A percentile compares a stretch with the other conserved stretches of the same genome.
These are phyloP conservation scores for Cyberlindnera mrakii DNA, from an alignment of 805 yeast species.

Conservation along the genomic window DNA sequence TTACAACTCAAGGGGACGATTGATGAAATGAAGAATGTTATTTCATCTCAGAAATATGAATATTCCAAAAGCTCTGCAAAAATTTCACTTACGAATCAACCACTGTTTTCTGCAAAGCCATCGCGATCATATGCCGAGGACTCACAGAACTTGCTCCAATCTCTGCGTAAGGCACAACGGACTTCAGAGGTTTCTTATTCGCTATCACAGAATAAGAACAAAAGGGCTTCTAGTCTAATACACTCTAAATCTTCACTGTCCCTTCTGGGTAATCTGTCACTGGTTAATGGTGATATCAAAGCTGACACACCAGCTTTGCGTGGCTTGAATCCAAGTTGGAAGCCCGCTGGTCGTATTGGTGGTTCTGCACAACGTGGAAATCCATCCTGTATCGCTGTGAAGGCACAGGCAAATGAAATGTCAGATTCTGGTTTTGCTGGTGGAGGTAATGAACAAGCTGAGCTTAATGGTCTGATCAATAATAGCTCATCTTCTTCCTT, in stretches of 20 bases:
- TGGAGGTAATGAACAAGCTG: too few relatives aligned
- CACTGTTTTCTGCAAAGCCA: background rate
- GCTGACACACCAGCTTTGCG: too few relatives aligned
- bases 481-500: too few relatives aligned
- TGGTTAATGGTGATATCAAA: background rate
- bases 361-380: too few relatives aligned
- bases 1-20: constrained; percentile 3
- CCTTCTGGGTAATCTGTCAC: background rate
- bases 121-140: background rate
- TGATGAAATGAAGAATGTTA: background rate
- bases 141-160: constrained; percentile 1
- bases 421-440: too few relatives aligned
- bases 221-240: background rate
- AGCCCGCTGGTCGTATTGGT: too few relatives aligned
- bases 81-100: constrained; percentile 1
- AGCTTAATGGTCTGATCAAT: too few relatives aligned
- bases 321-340: too few relatives aligned
- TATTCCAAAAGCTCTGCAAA: background rate
- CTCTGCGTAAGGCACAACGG: background rate
- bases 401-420: too few relatives aligned
- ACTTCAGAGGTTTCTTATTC: background rate
- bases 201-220: background rate
- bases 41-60: background rate
- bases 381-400: too few relatives aligned
- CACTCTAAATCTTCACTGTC: constrained; percentile 1